Conservation (phyloP, 1,139 yeast species). For the Starmera stellimalicola region DNA sequence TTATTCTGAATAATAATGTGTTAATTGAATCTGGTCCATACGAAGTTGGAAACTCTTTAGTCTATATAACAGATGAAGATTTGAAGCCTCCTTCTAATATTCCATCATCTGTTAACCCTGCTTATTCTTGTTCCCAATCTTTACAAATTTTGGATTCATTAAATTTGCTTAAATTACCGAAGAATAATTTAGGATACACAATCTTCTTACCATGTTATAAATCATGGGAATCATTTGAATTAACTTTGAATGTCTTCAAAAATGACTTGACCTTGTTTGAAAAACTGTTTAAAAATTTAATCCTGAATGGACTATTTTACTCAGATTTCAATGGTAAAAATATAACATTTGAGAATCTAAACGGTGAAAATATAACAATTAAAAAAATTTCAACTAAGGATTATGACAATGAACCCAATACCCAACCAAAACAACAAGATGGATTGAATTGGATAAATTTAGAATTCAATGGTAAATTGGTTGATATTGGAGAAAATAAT, state of each 20-base stretch:
- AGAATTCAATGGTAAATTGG: constrained; percentile 16
- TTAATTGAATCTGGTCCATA: constrained; percentile 35
- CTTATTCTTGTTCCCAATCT: constrained; percentile 43
- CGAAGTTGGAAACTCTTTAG: constrained; percentile 45
- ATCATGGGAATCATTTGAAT: constrained; percentile 63
- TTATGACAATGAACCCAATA: not conserved
- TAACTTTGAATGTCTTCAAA: constrained; percentile 52
- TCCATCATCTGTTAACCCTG: constrained; percentile 43
- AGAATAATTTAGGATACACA: constrained; percentile 55
- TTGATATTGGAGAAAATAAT: constrained; percentile 31
- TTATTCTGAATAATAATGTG: constrained; percentile 37
- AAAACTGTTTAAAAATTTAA: constrained; percentile 43
- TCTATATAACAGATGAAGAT: constrained; percentile 56
- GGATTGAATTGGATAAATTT: constrained; percentile 10
- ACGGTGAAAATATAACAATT: constrained; percentile 22
- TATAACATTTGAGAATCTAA: constrained; percentile 25
- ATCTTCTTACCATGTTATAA: constrained; percentile 69
- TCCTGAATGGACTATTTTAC: constrained; percentile 59
- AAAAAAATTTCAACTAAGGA: not conserved
- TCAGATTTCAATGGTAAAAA: constrained; percentile 40
- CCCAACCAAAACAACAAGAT: constrained; percentile 1
- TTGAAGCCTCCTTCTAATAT: constrained; percentile 46
- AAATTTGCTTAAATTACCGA: constrained; percentile 33
- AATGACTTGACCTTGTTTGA: constrained; percentile 41
- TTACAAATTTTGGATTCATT: constrained; percentile 40